Evolutionary conservation across 208 protist genomes (phyloP), one percentile per base, ranked within the genome.

Genomic region (Crithidia brevicula): DNA sequence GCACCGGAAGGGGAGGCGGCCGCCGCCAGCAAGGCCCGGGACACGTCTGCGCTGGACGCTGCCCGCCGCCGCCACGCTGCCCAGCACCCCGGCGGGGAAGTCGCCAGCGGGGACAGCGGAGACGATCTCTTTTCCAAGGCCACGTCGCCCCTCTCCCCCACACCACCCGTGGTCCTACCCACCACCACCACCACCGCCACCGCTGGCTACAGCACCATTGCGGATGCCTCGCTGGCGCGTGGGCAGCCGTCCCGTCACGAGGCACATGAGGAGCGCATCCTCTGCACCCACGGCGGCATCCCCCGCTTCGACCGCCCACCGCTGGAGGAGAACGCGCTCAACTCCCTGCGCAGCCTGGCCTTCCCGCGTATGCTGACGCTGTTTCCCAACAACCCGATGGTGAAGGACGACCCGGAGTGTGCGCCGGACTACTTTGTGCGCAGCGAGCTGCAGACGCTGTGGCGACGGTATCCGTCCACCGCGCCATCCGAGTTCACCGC

Each of bases 271-370:
- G 81, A 86, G 56, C 77, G 81, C 45, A 84, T 95, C 45, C 75
- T 95, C 61, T 93, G 86, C 66, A 77, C 81, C 7, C 89, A 95
- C 76, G 89, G 89, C 25, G 89, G 89, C 51, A 87, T 95, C 38
- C 82, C 86, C 4, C 82, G 85, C 67, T 88, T 88, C 60, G 77
- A 76, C 51, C 58, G 62, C 34, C 72, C 71, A 2, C 83, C 83
- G n/a, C 68, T 59, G 16, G 80, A 86, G 31, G 81, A 88, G 40
- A 74, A 79, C 71, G 60, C 71, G 18, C 77, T 92, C 16, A 60
- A 56, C 28, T 77, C 74, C 43, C 74, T 94, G 23, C 75, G 80
- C 47, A 72, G 58, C 9, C 68, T 81, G 28, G 47, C 71, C 36
- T 91, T 91, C 57, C 82, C 88, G 1, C 73, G 88, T 20, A 67